These are phyloP conservation scores for Avicennia marina DNA, from an alignment of 257 asterid species.

Conservation along the genomic window DNA sequence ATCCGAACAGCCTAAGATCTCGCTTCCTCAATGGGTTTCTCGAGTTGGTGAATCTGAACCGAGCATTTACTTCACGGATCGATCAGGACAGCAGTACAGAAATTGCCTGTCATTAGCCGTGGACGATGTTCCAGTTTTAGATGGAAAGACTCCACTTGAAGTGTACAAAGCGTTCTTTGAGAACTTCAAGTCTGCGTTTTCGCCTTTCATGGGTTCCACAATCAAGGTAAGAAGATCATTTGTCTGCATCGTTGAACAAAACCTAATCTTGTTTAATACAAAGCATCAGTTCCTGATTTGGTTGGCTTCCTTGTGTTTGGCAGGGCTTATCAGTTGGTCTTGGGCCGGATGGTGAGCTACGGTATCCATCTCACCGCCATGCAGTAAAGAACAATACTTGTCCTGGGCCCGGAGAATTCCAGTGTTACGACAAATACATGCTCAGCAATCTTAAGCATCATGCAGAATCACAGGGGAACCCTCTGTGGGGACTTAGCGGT, in stretches of 20 bases:
- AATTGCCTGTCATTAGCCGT: slow-evolving; percentile 67
- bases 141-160: slow-evolving; percentile 76
- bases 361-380: slow-evolving; percentile 66
- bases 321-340: slow-evolving; percentile 82
- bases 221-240: slow-evolving; percentile 47
- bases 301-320: background rate
- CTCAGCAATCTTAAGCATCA: slow-evolving; percentile 55
- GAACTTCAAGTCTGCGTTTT: slow-evolving; percentile 57
- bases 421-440: slow-evolving; percentile 71
- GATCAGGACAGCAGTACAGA: slow-evolving; percentile 49
- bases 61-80: slow-evolving; percentile 54
- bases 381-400: slow-evolving; percentile 15
- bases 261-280: too few relatives aligned
- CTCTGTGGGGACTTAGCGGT: slow-evolving; percentile 88
- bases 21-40: slow-evolving; percentile 74
- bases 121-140: slow-evolving; percentile 67
- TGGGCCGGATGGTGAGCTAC: slow-evolving; percentile 88
- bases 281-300: slow-evolving; percentile 12
- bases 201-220: slow-evolving; percentile 60
- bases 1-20: slow-evolving; percentile 33
- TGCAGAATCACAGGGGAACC: slow-evolving; percentile 48
- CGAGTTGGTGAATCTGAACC: slow-evolving; percentile 51
- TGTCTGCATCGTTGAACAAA: background rate
- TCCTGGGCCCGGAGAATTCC: slow-evolving; percentile 79
- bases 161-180: slow-evolving; percentile 59